phyloP scores from a whole-genome alignment of 805 yeast genomes.

The Saccharomycopsis oosterbeekiorum region DNA sequence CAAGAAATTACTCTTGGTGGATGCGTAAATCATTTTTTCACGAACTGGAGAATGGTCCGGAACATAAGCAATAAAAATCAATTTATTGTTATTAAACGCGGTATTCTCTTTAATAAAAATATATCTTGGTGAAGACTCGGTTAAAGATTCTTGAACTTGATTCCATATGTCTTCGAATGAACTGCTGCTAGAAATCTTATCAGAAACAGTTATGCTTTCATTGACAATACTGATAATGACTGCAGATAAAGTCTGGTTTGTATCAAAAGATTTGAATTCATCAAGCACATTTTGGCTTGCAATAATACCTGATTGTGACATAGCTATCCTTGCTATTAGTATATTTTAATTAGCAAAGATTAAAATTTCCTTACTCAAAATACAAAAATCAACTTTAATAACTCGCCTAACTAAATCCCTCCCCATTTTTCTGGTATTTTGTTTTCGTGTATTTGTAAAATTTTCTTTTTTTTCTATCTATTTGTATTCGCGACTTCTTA shows the following conservation, averaged over 20 bases:
- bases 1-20: constrained; percentile 69
- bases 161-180: constrained; percentile 29
- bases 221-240: constrained; percentile 24
- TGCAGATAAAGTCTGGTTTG: constrained; percentile 24
- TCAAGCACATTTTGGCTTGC: constrained; percentile 24
- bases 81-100: constrained; percentile 22
- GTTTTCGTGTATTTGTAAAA: background rate
- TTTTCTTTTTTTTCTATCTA: too few species aligned
- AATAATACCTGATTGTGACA: constrained; percentile 63
- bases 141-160: constrained; percentile 25
- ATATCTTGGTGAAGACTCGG: constrained; percentile 29
- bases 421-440: too few species aligned
- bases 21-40: constrained; percentile 88
- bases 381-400: too few species aligned
- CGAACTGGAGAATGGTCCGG: constrained; percentile 81
- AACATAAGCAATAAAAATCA: constrained; percentile 65
- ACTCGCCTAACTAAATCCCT: too few species aligned
- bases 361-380: background rate
- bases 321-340: constrained; percentile 19
- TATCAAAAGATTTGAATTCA: constrained; percentile 33
- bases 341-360: background rate
- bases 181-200: constrained; percentile 25
- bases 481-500: background rate
- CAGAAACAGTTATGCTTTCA: constrained; percentile 28
- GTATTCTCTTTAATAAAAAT: constrained; percentile 34